Evolutionary conservation across 2,329 filamentous ascomycete genomes (phyloP).

Genomic region (Fusarium brachygibbosum): DNA sequence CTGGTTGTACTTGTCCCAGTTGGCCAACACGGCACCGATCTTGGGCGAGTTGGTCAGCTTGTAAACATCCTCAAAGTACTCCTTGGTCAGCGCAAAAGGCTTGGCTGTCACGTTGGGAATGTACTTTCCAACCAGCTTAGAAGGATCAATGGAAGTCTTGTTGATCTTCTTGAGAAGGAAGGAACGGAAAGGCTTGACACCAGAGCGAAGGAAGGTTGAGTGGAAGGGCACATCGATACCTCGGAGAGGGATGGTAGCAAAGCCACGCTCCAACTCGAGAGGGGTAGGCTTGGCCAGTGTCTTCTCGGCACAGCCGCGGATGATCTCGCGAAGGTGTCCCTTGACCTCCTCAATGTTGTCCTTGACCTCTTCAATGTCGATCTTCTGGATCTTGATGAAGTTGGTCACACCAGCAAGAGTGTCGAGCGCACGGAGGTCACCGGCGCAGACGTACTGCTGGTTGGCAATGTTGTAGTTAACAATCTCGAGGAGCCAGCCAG

Average conservation of each 20-base stretch:
- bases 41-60: conserved; percentile 86
- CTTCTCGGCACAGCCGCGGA: conserved; percentile 86
- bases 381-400: conserved; percentile 95
- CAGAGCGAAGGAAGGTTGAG: conserved; percentile 96
- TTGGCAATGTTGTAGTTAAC: conserved; percentile 94
- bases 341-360: conserved; percentile 92
- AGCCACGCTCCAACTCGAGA: conserved; percentile 91
- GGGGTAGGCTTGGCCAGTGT: conserved; percentile 91
- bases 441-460: conserved; percentile 81
- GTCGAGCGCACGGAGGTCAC: conserved; percentile 78
- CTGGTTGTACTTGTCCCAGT: conserved; percentile 81
- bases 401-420: conserved; percentile 86
- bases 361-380: conserved; percentile 95
- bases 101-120: conserved; percentile 98
- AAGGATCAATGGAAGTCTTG: conserved; percentile 97
- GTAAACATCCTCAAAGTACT: conserved; percentile 99
- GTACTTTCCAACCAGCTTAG: conserved; percentile 97
- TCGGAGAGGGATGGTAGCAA: conserved; percentile 95
- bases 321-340: conserved; percentile 89
- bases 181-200: conserved; percentile 98
- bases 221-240: conserved; percentile 99
- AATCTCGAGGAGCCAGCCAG: conserved; percentile 96
- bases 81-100: conserved; percentile 95
- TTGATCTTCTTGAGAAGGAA: conserved; percentile 99
- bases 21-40: conserved; percentile 85